These are phyloP conservation scores for Phaffia rhodozyma DNA, from an alignment of 1,284 basidiomycete species.

Conservation along the genomic window DNA sequence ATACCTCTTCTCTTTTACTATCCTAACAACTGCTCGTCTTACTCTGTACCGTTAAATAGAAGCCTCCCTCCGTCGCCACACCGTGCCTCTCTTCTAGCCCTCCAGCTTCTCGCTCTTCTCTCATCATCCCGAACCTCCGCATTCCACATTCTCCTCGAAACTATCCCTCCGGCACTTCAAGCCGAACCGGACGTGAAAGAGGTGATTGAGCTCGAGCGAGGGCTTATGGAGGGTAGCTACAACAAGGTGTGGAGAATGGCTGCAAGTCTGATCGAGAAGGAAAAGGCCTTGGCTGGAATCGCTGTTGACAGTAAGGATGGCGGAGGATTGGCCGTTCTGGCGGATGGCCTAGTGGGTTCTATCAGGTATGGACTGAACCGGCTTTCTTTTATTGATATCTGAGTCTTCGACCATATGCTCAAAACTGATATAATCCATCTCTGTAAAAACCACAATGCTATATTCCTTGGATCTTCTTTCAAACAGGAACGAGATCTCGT, in stretches of 20 bases:
- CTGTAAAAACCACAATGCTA: not conserved
- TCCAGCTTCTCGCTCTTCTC: slow-evolving; percentile 86
- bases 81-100: slow-evolving; percentile 78
- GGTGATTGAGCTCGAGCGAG: slow-evolving; percentile 81
- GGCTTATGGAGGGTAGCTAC: slow-evolving; percentile 98
- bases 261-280: slow-evolving; percentile 45
- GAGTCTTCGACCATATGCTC: too few species aligned
- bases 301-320: slow-evolving; percentile 1
- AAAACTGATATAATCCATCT: not conserved
- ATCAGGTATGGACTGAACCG: slow-evolving; percentile 26
- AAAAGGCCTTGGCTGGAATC: slow-evolving; percentile 43
- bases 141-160: slow-evolving; percentile 98
- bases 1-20: not conserved
- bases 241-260: slow-evolving; percentile 80
- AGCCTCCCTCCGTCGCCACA: slow-evolving; percentile 67
- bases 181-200: slow-evolving; percentile 70
- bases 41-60: slow-evolving; percentile 38
- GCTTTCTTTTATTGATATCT: not conserved
- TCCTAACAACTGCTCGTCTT: not conserved
- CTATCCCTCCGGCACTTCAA: slow-evolving; percentile 52
- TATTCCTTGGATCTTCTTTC: not conserved
- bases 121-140: slow-evolving; percentile 94
- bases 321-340: slow-evolving; percentile 33
- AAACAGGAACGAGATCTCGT: slow-evolving; percentile 34
- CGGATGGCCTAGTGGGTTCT: slow-evolving; percentile 34